phyloP scores from a whole-genome alignment of 805 yeast species.

The Candida incommunis region DNA sequence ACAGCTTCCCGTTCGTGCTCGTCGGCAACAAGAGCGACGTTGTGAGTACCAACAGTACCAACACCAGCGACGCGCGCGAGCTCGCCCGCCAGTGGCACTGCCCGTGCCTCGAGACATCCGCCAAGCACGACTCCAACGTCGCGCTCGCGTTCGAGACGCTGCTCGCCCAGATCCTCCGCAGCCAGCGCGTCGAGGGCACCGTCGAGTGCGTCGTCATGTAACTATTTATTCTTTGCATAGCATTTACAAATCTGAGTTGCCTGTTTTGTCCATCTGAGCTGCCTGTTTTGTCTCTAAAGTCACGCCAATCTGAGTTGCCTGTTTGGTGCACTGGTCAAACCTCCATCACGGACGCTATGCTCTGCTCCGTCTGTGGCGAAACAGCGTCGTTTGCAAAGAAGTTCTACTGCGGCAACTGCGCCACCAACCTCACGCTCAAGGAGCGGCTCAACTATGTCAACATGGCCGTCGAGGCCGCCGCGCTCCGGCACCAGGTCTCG shows the following conservation, averaged over 20 bases:
- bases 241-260: too few species aligned
- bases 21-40: constrained; percentile 56
- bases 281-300: too few species aligned
- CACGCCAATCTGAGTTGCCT: too few species aligned
- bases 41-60: constrained; percentile 38
- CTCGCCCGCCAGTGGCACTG: constrained; percentile 44
- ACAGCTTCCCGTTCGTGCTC: constrained; percentile 51
- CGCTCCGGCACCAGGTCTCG: not conserved
- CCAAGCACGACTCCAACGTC: constrained; percentile 53
- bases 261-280: too few species aligned
- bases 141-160: constrained; percentile 13
- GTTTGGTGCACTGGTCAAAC: too few species aligned
- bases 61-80: constrained; percentile 32
- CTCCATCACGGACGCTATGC: too few species aligned
- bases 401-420: constrained; percentile 11
- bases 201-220: not conserved
- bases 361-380: constrained; percentile 11
- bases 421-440: constrained; percentile 6
- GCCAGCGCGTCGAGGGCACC: constrained; percentile 2
- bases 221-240: not conserved
- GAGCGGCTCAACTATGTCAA: not conserved
- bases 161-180: constrained; percentile 9
- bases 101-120: constrained; percentile 60
- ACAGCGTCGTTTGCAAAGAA: constrained; percentile 5
- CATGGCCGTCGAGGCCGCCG: not conserved